Conservation (phyloP, 768 basidiomycete species). For the Polyporus arcularius region DNA sequence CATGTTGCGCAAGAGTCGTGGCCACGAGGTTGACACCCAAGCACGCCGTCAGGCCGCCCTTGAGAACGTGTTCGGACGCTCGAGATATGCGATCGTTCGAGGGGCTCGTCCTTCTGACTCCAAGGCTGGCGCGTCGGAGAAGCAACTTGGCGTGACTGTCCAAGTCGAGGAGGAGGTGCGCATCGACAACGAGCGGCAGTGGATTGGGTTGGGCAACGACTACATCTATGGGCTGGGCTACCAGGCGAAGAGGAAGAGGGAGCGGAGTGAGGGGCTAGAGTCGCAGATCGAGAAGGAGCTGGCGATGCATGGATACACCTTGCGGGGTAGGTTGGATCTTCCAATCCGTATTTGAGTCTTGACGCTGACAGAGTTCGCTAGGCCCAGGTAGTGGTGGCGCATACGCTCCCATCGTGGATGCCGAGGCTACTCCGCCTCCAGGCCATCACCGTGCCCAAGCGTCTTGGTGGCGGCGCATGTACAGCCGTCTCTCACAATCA, state of each 20-base stretch:
- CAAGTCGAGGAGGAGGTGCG: slow-evolving; percentile 45
- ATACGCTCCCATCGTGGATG: slow-evolving; percentile 16
- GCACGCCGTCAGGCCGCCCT: slow-evolving; percentile 42
- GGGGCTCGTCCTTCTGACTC: slow-evolving; percentile 10
- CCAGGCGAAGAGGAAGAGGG: slow-evolving; percentile 32
- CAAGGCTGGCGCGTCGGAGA: slow-evolving; percentile 9
- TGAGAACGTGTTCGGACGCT: slow-evolving; percentile 36
- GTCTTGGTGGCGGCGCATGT: slow-evolving; percentile 62
- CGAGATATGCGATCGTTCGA: slow-evolving; percentile 23
- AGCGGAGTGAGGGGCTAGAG: slow-evolving; percentile 55
- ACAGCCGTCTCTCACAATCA: slow-evolving; percentile 50
- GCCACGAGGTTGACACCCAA: slow-evolving; percentile 54
- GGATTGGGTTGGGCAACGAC: slow-evolving; percentile 51
- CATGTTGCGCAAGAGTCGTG: slow-evolving; percentile 52
- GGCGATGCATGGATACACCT: slow-evolving; percentile 44
- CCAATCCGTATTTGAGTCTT: neutral
- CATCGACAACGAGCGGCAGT: slow-evolving; percentile 50
- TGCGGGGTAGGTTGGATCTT: slow-evolving; percentile 17
- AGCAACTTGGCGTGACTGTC: slow-evolving; percentile 34
- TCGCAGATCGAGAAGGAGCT: slow-evolving; percentile 57
- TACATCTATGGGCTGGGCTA: slow-evolving; percentile 40
- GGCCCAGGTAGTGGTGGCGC: neutral
- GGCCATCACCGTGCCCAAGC: slow-evolving; percentile 33
- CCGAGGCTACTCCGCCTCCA: slow-evolving; percentile 14
- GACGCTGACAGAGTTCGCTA: slow-evolving; percentile 6